These are phyloP conservation scores for Xylariales sp. DNA, from an alignment of 2,329 filamentous ascomycete genomes.

Conservation along the genomic window DNA sequence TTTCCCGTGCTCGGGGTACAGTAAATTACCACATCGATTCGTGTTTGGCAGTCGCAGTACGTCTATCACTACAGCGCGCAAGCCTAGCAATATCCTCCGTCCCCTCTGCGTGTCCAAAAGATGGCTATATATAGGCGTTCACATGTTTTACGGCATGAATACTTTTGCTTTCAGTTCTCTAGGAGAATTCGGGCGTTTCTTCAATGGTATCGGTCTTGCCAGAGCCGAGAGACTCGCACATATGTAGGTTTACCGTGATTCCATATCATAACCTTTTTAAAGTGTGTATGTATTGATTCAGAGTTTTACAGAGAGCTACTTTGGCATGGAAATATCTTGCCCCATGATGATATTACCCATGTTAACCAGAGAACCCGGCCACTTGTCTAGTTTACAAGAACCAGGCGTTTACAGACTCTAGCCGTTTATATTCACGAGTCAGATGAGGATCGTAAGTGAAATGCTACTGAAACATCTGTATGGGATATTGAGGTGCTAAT, in stretches of 20 bases:
- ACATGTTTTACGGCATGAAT: constrained; percentile 45
- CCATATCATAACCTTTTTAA: constrained; percentile 25
- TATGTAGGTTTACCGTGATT: constrained; percentile 38
- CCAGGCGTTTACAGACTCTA: constrained; percentile 33
- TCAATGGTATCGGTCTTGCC: constrained; percentile 30
- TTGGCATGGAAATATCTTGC: constrained; percentile 14
- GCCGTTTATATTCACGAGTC: constrained; percentile 30
- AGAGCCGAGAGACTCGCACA: constrained; percentile 38
- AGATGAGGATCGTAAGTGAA: constrained; percentile 14
- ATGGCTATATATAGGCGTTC: constrained; percentile 34
- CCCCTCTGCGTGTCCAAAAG: constrained; percentile 34
- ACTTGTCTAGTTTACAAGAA: constrained; percentile 29
- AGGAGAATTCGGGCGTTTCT: constrained; percentile 45
- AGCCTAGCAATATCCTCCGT: constrained; percentile 31
- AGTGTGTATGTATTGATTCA: constrained; percentile 20
- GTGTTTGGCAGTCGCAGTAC: constrained; percentile 26
- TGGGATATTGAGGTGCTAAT: too few relatives aligned
- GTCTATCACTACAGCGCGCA: constrained; percentile 26
- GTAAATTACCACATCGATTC: constrained; percentile 27
- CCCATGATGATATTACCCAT: constrained; percentile 1
- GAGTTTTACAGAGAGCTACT: constrained; percentile 10
- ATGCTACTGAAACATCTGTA: too few relatives aligned
- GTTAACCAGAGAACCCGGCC: constrained; percentile 33
- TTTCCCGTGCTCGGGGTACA: constrained; percentile 15
- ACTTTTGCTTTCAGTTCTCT: constrained; percentile 49